Conservation (phyloP, 495 filamentous ascomycete genomes). For the Geoglossum glabrum region DNA sequence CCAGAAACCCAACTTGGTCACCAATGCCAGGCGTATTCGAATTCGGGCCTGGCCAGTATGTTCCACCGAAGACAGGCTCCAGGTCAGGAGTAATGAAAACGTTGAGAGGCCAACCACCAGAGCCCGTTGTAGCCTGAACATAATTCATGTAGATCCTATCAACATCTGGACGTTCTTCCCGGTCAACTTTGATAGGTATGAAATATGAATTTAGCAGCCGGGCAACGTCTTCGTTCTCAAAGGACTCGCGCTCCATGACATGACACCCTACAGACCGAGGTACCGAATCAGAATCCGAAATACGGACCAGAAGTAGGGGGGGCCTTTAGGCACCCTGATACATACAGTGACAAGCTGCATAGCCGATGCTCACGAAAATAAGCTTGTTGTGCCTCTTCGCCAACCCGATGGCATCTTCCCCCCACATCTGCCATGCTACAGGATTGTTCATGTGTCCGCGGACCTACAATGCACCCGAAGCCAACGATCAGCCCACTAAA, state of each 20-base stretch:
- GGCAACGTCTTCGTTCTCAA: constrained; percentile 65
- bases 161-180: constrained; percentile 87
- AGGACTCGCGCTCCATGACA: constrained; percentile 87
- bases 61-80: constrained; percentile 87
- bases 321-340: not conserved
- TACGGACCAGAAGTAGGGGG: not conserved
- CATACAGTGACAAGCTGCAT: constrained; percentile 86
- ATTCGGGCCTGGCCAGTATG: constrained; percentile 80
- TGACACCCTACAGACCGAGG: constrained; percentile 32
- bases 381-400: constrained; percentile 66
- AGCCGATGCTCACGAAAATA: constrained; percentile 89
- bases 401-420: constrained; percentile 49
- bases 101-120: constrained; percentile 90
- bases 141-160: constrained; percentile 98
- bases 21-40: constrained; percentile 26
- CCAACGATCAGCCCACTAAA: not conserved
- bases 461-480: constrained; percentile 28
- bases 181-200: constrained; percentile 82
- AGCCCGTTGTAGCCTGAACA: constrained; percentile 79
- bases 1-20: constrained; percentile 50
- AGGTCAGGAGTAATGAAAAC: constrained; percentile 88
- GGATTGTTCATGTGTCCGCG: constrained; percentile 64
- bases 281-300: not conserved
- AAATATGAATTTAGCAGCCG: constrained; percentile 68
- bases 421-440: constrained; percentile 88